Conservation (phyloP, 768 basidiomycete genomes). For the Cyclocybe cylindracea region DNA sequence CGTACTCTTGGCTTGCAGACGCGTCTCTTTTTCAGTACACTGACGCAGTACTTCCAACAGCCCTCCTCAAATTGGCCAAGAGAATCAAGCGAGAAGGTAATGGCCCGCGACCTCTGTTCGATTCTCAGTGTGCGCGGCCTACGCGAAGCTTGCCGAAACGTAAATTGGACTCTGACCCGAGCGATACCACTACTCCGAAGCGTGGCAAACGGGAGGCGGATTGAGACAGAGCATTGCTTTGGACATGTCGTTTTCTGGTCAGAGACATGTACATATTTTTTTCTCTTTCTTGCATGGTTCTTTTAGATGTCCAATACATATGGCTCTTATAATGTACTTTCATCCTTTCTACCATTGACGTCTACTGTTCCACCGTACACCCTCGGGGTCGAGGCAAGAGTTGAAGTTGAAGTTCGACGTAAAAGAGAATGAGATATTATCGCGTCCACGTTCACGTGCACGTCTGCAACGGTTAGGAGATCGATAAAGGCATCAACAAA, state of each 20-base stretch:
- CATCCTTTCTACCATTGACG: neutral
- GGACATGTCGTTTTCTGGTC: neutral
- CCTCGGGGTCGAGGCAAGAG: neutral
- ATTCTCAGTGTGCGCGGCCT: constrained; percentile 31
- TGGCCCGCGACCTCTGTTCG: constrained; percentile 13
- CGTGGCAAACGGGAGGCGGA: constrained; percentile 13
- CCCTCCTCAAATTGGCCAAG: constrained; percentile 35
- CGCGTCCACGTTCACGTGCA: constrained; percentile 20
- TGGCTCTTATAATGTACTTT: neutral
- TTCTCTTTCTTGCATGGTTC: constrained; percentile 1
- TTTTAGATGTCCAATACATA: neutral
- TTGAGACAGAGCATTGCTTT: neutral
- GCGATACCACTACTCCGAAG: constrained; percentile 26
- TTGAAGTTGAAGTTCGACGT: no score
- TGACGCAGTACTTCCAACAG: constrained; percentile 18
- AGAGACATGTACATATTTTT: neutral
- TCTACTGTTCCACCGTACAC: neutral
- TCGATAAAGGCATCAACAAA: constrained; percentile 22
- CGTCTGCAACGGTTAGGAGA: constrained; percentile 11
- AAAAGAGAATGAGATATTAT: neutral
- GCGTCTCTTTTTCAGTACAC: neutral
- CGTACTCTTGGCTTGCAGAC: neutral
- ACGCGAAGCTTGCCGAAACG: constrained; percentile 34
- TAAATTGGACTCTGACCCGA: constrained; percentile 30
- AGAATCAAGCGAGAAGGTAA: constrained; percentile 35